phyloP scores from a whole-genome alignment of 23 red algal genomes.

The Pyropia haitanensis region DNA sequence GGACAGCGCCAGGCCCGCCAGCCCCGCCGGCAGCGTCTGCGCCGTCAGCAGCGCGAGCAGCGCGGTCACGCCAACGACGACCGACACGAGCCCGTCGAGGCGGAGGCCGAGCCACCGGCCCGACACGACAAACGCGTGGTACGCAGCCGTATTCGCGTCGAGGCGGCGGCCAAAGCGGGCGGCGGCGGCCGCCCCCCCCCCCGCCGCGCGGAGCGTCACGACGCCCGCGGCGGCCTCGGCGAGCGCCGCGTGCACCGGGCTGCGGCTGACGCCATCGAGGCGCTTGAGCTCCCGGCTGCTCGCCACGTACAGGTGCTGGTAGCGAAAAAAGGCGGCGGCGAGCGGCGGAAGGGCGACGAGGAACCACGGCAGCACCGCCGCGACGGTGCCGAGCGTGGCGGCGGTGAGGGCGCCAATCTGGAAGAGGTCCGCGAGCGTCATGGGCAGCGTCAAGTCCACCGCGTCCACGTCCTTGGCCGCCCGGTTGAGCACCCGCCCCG shows the following conservation, averaged over 20 bases:
- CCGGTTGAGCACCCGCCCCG: conserved; percentile 70
- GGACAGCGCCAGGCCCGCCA: conserved; percentile 61
- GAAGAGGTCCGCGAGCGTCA: conserved; percentile 11
- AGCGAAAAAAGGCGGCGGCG: conserved; percentile 5
- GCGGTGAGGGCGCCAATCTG: conserved; percentile 19
- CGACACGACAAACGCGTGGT: conserved; percentile 5
- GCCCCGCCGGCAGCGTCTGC: conserved; percentile 16
- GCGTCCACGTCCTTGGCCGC: conserved; percentile 51
- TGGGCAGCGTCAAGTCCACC: conserved; percentile 44
- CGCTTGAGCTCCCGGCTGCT: conserved; percentile 50
- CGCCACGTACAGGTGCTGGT: conserved; percentile 33
- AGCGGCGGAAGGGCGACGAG: conserved; percentile 30
- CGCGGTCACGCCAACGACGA: conserved; percentile 10
- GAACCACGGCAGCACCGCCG: conserved; percentile 61
- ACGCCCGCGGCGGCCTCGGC: conserved; percentile 71
- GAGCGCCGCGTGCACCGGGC: conserved; percentile 76
- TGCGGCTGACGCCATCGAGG: conserved; percentile 57
- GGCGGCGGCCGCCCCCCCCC: too few species aligned
- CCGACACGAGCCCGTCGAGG: conserved; percentile 16
- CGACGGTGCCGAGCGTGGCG: conserved; percentile 15
- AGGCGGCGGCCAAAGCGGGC: not conserved
- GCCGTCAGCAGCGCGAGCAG: conserved; percentile 6
- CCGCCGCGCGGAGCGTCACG: conserved; percentile 57
- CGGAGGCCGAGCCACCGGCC: conserved; percentile 45
- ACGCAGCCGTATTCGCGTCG: conserved; percentile 17